A percentile compares a stretch with the other conserved stretches of the same genome.
Evolutionary conservation across 2,329 filamentous ascomycete genomes (phyloP).

Genomic region (Daldinia eschscholtzii): DNA sequence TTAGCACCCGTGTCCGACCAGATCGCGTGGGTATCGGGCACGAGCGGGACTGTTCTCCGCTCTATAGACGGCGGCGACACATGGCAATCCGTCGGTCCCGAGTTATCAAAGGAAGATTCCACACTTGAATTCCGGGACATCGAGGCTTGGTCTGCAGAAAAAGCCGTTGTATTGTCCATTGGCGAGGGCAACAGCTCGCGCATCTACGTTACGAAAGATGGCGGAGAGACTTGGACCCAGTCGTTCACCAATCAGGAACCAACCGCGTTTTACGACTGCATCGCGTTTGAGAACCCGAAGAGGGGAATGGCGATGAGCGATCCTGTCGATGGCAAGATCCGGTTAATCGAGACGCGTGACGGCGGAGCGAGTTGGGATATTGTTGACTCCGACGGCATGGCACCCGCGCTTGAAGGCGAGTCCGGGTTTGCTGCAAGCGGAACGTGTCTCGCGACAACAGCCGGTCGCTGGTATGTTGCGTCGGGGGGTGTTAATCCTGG

Average conservation of each 20-base stretch:
- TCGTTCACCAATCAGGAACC: conserved; percentile 50
- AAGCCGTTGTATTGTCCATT: conserved; percentile 57
- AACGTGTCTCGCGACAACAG: conserved; percentile 50
- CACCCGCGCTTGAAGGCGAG: conserved; percentile 48
- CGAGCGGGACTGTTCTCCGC: conserved; percentile 50
- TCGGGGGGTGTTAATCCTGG: conserved; percentile 50
- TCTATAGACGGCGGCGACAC: conserved; percentile 50
- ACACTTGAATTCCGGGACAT: conserved; percentile 53
- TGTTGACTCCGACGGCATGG: conserved; percentile 47
- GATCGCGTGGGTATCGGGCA: conserved; percentile 53
- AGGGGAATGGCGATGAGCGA: conserved; percentile 53
- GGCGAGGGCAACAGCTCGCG: conserved; percentile 51
- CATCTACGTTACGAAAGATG: conserved; percentile 51
- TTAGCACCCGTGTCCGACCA: conserved; percentile 50
- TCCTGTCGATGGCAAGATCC: conserved; percentile 52
- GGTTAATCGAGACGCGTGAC: conserved; percentile 52
- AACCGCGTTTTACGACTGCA: conserved; percentile 53
- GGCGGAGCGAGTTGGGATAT: conserved; percentile 49
- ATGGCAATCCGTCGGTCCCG: conserved; percentile 51
- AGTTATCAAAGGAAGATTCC: conserved; percentile 39
- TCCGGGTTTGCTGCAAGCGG: conserved; percentile 53
- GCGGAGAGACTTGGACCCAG: conserved; percentile 48
- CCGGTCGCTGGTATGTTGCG: conserved; percentile 50
- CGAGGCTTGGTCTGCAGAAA: conserved; percentile 58
- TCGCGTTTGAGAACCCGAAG: conserved; percentile 48